These are phyloP conservation scores for Pleurotus pulmonarius DNA, from an alignment of 768 basidiomycete species.

Conservation along the genomic window DNA sequence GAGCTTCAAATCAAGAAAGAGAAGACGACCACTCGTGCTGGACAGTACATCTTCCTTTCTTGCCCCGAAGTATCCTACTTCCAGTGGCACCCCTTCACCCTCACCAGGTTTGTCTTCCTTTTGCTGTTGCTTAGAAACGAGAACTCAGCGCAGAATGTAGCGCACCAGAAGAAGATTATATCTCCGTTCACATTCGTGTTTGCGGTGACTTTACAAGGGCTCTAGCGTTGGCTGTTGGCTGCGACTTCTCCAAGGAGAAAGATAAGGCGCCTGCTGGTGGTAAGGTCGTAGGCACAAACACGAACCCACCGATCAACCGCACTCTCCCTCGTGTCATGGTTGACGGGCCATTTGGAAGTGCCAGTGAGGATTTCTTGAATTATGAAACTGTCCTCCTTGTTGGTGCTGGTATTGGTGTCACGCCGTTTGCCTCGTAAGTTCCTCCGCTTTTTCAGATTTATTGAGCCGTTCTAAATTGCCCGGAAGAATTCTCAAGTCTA, in stretches of 20 bases:
- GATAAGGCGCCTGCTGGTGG: slow-evolving; percentile 48
- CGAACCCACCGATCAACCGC: slow-evolving; percentile 61
- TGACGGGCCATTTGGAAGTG: slow-evolving; percentile 92
- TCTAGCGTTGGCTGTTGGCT: slow-evolving; percentile 78
- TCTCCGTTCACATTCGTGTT: slow-evolving; percentile 89
- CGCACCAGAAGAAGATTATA: slow-evolving; percentile 93
- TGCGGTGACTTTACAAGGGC: slow-evolving; percentile 91
- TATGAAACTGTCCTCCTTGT: slow-evolving; percentile 87
- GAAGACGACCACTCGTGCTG: slow-evolving; percentile 75
- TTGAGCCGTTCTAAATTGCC: slow-evolving; percentile 1
- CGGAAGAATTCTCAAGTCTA: slow-evolving; percentile 74
- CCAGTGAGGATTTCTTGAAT: slow-evolving; percentile 88
- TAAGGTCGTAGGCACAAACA: slow-evolving; percentile 55
- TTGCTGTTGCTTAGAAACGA: slow-evolving; percentile 2
- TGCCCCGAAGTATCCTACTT: slow-evolving; percentile 93
- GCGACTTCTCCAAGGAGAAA: slow-evolving; percentile 63
- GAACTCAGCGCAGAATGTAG: slow-evolving; percentile 27
- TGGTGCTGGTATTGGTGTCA: slow-evolving; percentile 95
- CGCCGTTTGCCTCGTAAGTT: slow-evolving; percentile 90
- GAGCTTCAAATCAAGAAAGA: slow-evolving; percentile 99
- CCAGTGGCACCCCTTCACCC: slow-evolving; percentile 97
- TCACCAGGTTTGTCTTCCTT: slow-evolving; percentile 60
- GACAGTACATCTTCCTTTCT: slow-evolving; percentile 90
- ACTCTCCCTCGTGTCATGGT: slow-evolving; percentile 91
- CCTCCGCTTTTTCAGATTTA: neutral